Evolutionary conservation across 1,284 basidiomycete species (phyloP).

Genomic region (Microbotryum saponariae): DNA sequence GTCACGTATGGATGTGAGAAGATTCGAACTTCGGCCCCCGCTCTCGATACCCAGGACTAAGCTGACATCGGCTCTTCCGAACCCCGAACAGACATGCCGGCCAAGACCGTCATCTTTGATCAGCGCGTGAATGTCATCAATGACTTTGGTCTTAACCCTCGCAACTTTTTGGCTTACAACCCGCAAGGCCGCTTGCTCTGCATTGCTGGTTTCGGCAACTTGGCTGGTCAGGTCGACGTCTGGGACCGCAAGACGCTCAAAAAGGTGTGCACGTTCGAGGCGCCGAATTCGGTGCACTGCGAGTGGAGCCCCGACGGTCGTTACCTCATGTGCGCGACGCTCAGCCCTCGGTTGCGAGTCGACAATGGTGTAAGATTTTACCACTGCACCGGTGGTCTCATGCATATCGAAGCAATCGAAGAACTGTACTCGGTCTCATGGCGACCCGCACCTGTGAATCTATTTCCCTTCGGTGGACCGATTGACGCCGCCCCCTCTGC

Average conservation of each 20-base stretch:
- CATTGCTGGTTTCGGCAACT: constrained; percentile 90
- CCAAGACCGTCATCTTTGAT: constrained; percentile 85
- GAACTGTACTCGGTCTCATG: constrained; percentile 81
- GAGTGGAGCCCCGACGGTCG: constrained; percentile 94
- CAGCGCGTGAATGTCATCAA: constrained; percentile 78
- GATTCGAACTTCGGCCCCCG: neutral
- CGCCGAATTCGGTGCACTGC: constrained; percentile 85
- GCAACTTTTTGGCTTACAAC: constrained; percentile 91
- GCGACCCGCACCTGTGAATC: constrained; percentile 64
- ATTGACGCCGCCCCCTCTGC: constrained; percentile 70
- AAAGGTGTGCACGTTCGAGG: constrained; percentile 80
- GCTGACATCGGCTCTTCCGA: neutral
- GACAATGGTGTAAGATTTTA: constrained; percentile 96
- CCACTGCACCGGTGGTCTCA: constrained; percentile 79
- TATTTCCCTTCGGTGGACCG: constrained; percentile 60
- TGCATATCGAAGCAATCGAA: constrained; percentile 68
- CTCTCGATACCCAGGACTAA: neutral
- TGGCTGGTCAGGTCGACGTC: constrained; percentile 86
- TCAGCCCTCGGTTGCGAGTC: constrained; percentile 86
- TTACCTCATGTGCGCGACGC: constrained; percentile 85
- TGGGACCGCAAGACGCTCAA: constrained; percentile 78
- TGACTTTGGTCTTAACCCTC: constrained; percentile 81
- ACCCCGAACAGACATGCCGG: constrained; percentile 69
- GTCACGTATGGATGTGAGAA: constrained; percentile 84
- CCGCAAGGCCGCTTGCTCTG: constrained; percentile 83